Evolutionary conservation across 2,329 filamentous ascomycete species (phyloP).

Genomic region (Fusarium tupiense): DNA sequence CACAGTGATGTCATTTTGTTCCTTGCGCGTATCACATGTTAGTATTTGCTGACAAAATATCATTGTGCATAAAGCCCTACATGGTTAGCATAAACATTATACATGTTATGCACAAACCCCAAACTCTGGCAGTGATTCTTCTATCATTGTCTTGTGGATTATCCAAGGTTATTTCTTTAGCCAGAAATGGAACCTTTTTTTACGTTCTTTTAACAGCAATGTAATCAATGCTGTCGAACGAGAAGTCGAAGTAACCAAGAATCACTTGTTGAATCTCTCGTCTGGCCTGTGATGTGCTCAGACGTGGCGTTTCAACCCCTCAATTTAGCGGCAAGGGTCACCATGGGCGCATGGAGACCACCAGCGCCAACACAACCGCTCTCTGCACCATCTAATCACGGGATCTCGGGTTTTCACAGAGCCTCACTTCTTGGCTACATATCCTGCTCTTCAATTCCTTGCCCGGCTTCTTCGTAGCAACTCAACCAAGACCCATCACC

Average conservation of each 20-base stretch:
- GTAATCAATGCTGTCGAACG: neutral
- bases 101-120: neutral
- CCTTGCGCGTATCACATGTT: rapidly evolving
- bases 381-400: no score
- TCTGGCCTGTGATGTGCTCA: neutral
- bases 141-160: rapidly evolving
- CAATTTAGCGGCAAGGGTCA: neutral
- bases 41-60: neutral
- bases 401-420: neutral
- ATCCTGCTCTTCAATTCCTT: neutral
- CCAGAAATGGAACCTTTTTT: neutral
- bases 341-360: neutral
- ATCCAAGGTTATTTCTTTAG: neutral
- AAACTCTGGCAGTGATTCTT: rapidly evolving
- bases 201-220: neutral
- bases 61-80: neutral
- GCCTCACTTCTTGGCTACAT: neutral
- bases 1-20: neutral
- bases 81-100: rapidly evolving
- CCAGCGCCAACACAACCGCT: neutral
- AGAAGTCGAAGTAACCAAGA: no score
- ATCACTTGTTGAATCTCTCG: no score
- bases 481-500: neutral
- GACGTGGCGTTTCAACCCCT: neutral
- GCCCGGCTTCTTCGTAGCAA: no score